A percentile compares a stretch with the other conserved stretches of the same genome.
These are phyloP conservation scores for Colletotrichum kahawae DNA, from an alignment of 2,329 filamentous ascomycete genomes.

Conservation along the genomic window DNA sequence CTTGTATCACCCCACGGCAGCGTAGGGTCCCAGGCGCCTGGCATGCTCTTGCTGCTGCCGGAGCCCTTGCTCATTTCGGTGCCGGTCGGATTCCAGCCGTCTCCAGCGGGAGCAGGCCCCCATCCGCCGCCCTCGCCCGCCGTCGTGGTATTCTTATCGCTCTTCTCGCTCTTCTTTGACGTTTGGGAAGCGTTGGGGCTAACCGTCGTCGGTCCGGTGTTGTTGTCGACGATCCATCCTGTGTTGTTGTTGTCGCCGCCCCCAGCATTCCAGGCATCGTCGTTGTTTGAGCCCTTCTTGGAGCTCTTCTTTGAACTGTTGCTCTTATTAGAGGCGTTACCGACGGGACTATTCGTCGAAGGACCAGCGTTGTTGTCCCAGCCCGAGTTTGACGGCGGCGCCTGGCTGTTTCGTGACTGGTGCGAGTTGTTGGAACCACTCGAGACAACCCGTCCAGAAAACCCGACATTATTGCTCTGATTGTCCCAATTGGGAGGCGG, in stretches of 20 bases:
- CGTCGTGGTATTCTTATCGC: background rate
- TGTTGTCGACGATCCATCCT: constrained; percentile 3
- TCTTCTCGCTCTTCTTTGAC: constrained; percentile 6
- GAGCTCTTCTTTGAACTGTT: constrained; percentile 3
- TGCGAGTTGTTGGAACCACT: constrained; percentile 1
- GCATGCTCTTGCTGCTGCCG: constrained; percentile 21
- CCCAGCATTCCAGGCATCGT: background rate
- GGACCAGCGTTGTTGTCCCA: constrained; percentile 23
- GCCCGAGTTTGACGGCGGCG: background rate
- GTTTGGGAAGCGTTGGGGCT: constrained; percentile 3
- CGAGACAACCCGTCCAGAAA: background rate
- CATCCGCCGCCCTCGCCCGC: constrained; percentile 8
- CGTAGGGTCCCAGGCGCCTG: constrained; percentile 16
- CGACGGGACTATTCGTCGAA: constrained; percentile 7
- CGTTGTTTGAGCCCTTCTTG: background rate
- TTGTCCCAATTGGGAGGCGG: background rate
- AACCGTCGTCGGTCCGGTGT: constrained; percentile 6
- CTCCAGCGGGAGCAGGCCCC: constrained; percentile 1
- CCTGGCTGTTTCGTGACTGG: background rate
- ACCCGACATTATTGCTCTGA: constrained; percentile 19
- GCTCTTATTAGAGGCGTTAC: constrained; percentile 1
- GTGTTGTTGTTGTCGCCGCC: constrained; percentile 9
- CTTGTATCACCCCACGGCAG: constrained; percentile 14
- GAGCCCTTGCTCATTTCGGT: constrained; percentile 13
- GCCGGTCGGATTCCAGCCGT: constrained; percentile 1